Base-by-base conservation (phyloP, 2,329 filamentous ascomycete species). In the Aspergillus sp. region DNA sequence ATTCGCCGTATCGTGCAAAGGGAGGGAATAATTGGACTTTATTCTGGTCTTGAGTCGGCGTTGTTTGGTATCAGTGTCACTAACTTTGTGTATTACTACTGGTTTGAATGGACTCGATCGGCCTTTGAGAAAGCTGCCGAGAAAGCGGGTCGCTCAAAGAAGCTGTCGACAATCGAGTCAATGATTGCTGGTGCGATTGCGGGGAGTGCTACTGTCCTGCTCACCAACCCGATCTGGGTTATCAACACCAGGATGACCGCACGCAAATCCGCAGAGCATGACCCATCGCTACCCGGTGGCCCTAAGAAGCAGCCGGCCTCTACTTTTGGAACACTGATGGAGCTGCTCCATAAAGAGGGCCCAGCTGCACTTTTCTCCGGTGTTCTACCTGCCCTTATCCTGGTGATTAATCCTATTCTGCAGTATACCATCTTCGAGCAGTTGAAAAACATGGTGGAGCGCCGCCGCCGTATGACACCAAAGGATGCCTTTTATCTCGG, bases 41-140 rank as follows among this genome's bases (percentile, higher is more conserved):
- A 98, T 74, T 88, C 95, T 6, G 95, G 95, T 43, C 86, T 99
- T 59, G 91, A 96, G 76, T 96, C 90, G 62, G 95, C 95, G 52
- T 83, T 99, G 46, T 97, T 99, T 76, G 95, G 95, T 74, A 98
- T 99, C 81, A 95, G 90, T 76, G 88, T 99, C 67, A 99, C 95
- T 68, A 99, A 99, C 82, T 99, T 99, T 74, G 93, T 99, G 48
- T 99, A 99, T 83, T 99, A 99, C 81, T 99, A 98, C 83, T 99
- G 86, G 93, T 99, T 98, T 78, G 95, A 99, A 80, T 99, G 91
- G 90, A 95, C 92, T 62, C 88, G 93, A 58, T 84, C 89, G 51
- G 89, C 89, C 73, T 97, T 98, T 79, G 91, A 80, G 64, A 79
- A 83, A 63, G 90, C 91, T 9, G 91, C 92, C 46, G 75, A 83